phyloP scores from a whole-genome alignment of 768 basidiomycete species.

The Suillus hirtellus region DNA sequence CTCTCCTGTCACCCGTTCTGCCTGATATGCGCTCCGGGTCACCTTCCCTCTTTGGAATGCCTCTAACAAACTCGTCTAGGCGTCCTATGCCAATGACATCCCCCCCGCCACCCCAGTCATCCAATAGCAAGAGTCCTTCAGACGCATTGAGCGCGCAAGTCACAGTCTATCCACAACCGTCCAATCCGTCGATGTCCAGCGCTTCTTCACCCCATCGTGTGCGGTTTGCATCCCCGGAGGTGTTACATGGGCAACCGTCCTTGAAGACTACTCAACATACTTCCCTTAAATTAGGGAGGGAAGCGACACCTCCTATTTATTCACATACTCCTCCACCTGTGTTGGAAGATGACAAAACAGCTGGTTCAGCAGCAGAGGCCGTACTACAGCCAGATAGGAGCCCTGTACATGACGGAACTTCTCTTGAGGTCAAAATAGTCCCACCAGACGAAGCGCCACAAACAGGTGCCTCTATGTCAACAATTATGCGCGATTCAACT shows the following conservation, averaged over 20 bases:
- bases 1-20: constrained; percentile 39
- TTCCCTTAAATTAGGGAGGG: background rate
- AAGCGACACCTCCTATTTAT: background rate
- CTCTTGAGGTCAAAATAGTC: constrained; percentile 2
- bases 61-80: constrained; percentile 15
- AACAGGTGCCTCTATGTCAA: background rate
- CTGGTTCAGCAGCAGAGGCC: background rate
- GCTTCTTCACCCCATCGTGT: constrained; percentile 21
- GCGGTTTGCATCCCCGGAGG: constrained; percentile 34
- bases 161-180: background rate
- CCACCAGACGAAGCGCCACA: background rate
- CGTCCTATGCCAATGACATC: constrained; percentile 15
- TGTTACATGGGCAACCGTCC: constrained; percentile 18
- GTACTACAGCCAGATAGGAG: background rate
- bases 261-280: constrained; percentile 4
- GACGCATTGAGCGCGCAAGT: background rate
- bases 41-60: constrained; percentile 6
- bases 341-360: background rate
- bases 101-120: constrained; percentile 22
- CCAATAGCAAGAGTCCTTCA: constrained; percentile 15
- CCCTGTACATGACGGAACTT: too few relatives aligned
- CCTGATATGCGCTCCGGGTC: constrained; percentile 14
- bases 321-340: background rate
- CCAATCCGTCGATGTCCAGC: background rate
- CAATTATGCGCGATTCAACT: constrained; percentile 3